A percentile compares a stretch with the other conserved stretches of the same genome.
Conservation (phyloP, 2,329 filamentous ascomycete species). For the Knoxdaviesia capensis region DNA sequence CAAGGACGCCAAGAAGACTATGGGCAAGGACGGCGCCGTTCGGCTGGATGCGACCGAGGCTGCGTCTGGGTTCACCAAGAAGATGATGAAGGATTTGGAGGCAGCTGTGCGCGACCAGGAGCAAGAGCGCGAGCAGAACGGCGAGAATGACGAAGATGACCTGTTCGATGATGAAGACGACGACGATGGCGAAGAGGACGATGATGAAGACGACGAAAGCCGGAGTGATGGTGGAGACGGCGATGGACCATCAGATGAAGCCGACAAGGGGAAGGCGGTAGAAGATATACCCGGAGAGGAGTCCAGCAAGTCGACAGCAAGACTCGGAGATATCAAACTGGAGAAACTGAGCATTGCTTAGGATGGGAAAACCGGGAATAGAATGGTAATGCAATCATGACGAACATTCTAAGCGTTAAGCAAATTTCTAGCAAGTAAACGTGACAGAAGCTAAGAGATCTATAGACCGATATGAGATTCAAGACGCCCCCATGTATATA, state of each 20-base stretch:
- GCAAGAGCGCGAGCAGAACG: slow-evolving; percentile 17
- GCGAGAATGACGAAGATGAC: slow-evolving; percentile 14
- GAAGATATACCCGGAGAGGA: slow-evolving; percentile 8
- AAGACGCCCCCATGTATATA: not conserved
- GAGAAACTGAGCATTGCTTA: slow-evolving; percentile 5
- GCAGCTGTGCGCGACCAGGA: slow-evolving; percentile 70
- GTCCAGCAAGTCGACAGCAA: slow-evolving; percentile 2
- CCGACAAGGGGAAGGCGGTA: slow-evolving; percentile 5
- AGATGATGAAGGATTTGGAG: slow-evolving; percentile 89
- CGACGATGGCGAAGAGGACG: slow-evolving; percentile 10
- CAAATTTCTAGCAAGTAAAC: too few relatives aligned
- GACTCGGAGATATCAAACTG: slow-evolving; percentile 7
- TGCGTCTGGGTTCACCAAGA: slow-evolving; percentile 88
- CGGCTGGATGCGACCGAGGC: slow-evolving; percentile 76
- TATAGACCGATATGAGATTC: too few relatives aligned
- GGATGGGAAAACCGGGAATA: slow-evolving; percentile 9
- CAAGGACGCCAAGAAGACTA: slow-evolving; percentile 57
- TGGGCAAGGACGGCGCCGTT: slow-evolving; percentile 42
- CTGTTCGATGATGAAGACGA: slow-evolving; percentile 9
- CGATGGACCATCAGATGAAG: slow-evolving; percentile 5
- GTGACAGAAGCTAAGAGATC: too few relatives aligned
- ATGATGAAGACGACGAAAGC: slow-evolving; percentile 11
- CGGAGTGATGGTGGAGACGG: slow-evolving; percentile 10
- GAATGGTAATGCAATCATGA: not conserved
- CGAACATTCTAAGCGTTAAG: not conserved